These are phyloP conservation scores for Kondoa subrosea DNA, from an alignment of 768 basidiomycete species.

Conservation along the genomic window DNA sequence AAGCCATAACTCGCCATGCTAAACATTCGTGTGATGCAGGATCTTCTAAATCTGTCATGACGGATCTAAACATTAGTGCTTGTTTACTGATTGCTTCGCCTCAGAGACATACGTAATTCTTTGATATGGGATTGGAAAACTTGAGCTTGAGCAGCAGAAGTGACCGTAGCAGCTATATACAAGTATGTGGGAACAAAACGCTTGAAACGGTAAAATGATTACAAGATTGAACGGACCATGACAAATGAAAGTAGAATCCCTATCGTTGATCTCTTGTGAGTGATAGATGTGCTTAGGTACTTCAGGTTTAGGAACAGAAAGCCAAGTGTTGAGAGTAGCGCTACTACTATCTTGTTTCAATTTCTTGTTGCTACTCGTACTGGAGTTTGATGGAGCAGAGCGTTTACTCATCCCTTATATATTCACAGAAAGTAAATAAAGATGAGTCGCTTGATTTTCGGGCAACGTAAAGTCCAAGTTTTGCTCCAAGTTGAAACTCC, in stretches of 20 bases:
- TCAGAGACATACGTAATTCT: no score
- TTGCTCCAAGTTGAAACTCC: neutral
- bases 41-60: constrained; percentile 5
- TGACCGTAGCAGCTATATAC: neutral
- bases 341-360: neutral
- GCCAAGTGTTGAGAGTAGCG: neutral
- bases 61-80: no score
- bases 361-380: neutral
- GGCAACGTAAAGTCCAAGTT: no score
- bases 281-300: neutral
- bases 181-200: neutral
- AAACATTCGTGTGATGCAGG: neutral
- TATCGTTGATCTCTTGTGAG: neutral
- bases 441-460: no score
- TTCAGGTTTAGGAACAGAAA: neutral
- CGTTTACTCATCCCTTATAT: no score
- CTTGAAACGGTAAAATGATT: neutral
- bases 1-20: neutral
- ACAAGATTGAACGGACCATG: constrained; percentile 1
- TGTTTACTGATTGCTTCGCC: no score
- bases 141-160: constrained; percentile 1
- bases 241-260: constrained; percentile 3
- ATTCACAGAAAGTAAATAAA: no score
- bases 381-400: neutral
- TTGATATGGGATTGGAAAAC: neutral